Conservation (phyloP, 2,329 filamentous ascomycete species). For the Colletotrichum falcatum region DNA sequence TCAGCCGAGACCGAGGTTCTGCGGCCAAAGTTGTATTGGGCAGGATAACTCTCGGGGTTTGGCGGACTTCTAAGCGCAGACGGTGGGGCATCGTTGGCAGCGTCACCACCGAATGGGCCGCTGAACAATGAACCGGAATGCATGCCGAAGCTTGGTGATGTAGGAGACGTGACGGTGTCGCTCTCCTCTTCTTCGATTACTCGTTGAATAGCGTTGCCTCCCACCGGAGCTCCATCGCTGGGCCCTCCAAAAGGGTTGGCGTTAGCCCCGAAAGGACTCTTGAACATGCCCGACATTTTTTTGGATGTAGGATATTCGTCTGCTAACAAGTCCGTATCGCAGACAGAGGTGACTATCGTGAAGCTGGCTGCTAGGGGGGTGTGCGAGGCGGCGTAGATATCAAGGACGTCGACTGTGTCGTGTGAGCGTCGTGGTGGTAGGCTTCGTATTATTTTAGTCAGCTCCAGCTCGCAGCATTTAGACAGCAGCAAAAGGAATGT, state of each 20-base stretch:
- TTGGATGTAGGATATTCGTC: slow-evolving; percentile 43
- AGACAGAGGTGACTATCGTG: not conserved
- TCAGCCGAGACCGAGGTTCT: slow-evolving; percentile 97
- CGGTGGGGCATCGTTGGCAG: slow-evolving; percentile 59
- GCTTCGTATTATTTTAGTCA: slow-evolving; percentile 68
- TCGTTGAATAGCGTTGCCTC: slow-evolving; percentile 56
- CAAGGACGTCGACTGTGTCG: slow-evolving; percentile 70
- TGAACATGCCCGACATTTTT: slow-evolving; percentile 82
- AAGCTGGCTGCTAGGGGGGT: slow-evolving; percentile 44
- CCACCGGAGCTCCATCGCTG: slow-evolving; percentile 52
- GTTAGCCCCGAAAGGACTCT: slow-evolving; percentile 75
- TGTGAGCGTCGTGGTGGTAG: slow-evolving; percentile 71
- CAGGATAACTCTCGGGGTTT: slow-evolving; percentile 80
- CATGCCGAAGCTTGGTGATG: slow-evolving; percentile 69
- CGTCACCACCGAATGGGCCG: slow-evolving; percentile 64
- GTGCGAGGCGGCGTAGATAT: slow-evolving; percentile 79
- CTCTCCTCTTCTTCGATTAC: slow-evolving; percentile 88
- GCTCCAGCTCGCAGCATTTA: slow-evolving; percentile 62
- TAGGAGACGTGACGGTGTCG: slow-evolving; percentile 81
- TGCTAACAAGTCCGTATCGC: slow-evolving; percentile 2
- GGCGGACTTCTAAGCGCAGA: slow-evolving; percentile 60
- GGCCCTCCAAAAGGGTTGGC: slow-evolving; percentile 79
- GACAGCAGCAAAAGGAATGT: slow-evolving; percentile 16
- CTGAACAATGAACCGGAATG: slow-evolving; percentile 58
- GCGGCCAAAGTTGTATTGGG: slow-evolving; percentile 92